Conservation (phyloP, 345 rosid genomes). For the Populus simonii region DNA sequence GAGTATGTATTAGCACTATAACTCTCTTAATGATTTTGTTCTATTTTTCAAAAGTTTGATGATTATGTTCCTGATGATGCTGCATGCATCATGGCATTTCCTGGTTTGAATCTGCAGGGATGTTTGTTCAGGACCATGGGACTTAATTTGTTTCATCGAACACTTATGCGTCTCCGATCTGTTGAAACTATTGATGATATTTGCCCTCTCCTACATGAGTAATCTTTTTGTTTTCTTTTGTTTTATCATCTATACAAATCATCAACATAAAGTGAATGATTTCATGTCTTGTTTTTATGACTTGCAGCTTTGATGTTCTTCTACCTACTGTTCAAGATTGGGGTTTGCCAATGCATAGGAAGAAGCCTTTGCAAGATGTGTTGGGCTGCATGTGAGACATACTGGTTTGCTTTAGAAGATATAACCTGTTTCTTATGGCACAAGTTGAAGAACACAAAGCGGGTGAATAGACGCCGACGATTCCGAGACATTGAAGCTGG, state of each 20-base stretch:
- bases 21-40: too few relatives aligned
- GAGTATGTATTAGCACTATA: too few relatives aligned
- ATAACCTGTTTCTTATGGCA: constrained; percentile 25
- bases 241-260: not conserved
- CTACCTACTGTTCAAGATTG: constrained; percentile 63
- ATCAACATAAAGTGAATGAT: not conserved
- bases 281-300: not conserved
- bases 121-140: constrained; percentile 71
- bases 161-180: constrained; percentile 64
- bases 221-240: constrained; percentile 7
- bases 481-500: constrained; percentile 10
- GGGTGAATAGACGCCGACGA: constrained; percentile 21
- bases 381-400: constrained; percentile 55
- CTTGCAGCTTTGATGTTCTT: constrained; percentile 57
- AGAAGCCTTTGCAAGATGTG: constrained; percentile 72
- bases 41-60: too few relatives aligned
- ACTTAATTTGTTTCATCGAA: constrained; percentile 65
- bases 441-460: constrained; percentile 13
- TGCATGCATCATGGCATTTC: not conserved
- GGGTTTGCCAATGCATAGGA: constrained; percentile 31
- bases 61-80: too few relatives aligned
- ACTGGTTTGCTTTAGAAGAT: constrained; percentile 51
- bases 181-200: constrained; percentile 50
- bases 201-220: constrained; percentile 62
- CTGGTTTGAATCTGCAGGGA: constrained; percentile 42